Evolutionary conservation across 2,329 filamentous ascomycete species (phyloP).

Genomic region (Scedosporium minutisporum): DNA sequence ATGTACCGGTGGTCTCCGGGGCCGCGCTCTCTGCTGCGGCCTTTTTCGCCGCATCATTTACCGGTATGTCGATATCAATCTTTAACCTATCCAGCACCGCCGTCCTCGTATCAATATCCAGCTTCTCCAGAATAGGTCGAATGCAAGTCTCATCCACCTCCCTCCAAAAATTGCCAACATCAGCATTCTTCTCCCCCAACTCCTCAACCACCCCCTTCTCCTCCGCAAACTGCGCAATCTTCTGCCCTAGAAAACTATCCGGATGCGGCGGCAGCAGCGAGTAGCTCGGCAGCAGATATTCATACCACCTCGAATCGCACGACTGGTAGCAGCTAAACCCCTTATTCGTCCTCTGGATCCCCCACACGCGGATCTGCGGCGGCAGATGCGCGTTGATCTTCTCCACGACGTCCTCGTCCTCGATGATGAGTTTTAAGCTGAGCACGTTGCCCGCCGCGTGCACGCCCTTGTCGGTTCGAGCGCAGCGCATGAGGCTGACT

Average conservation of each 20-base stretch:
- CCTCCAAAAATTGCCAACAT: conserved; percentile 74
- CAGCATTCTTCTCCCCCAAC: conserved; percentile 59
- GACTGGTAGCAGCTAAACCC: conserved; percentile 91
- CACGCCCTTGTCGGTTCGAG: conserved; percentile 93
- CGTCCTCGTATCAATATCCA: conserved; percentile 55
- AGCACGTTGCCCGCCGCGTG: conserved; percentile 94
- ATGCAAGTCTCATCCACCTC: conserved; percentile 73
- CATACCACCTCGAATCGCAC: conserved; percentile 93
- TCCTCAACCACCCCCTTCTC: conserved; percentile 62
- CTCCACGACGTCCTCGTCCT: conserved; percentile 76
- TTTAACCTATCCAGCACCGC: conserved; percentile 56
- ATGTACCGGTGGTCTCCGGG: conserved; percentile 7
- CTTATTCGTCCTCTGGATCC: conserved; percentile 79
- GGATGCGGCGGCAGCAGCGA: conserved; percentile 88
- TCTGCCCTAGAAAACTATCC: conserved; percentile 73
- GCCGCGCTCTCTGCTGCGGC: conserved; percentile 13
- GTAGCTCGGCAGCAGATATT: conserved; percentile 92
- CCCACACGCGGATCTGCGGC: conserved; percentile 90
- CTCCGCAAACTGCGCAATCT: conserved; percentile 68
- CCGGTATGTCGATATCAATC: conserved; percentile 11
- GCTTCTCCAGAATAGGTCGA: conserved; percentile 53
- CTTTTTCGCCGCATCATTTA: conserved; percentile 7
- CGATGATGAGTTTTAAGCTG: conserved; percentile 89
- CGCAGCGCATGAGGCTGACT: conserved; percentile 85
- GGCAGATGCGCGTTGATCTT: conserved; percentile 84